These are phyloP conservation scores for Metarhizium anisopliae DNA, from an alignment of 2,329 filamentous ascomycete species.

Conservation along the genomic window DNA sequence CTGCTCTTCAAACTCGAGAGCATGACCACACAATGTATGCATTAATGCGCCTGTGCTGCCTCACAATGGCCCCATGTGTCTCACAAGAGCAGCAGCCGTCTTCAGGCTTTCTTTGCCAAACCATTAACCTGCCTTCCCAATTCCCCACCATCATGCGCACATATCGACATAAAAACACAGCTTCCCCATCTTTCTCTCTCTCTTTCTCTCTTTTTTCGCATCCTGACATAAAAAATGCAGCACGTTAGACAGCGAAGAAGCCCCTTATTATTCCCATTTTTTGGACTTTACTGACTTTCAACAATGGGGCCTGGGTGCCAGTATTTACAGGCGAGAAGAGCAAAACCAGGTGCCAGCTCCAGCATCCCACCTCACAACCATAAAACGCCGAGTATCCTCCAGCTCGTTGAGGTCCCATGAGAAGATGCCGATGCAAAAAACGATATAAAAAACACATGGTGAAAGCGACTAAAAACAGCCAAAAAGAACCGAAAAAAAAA, in stretches of 20 bases:
- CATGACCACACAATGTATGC: neutral
- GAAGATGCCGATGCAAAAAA: constrained; percentile 20
- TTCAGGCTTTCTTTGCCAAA: neutral
- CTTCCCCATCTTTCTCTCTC: neutral
- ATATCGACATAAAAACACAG: neutral
- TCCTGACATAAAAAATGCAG: neutral
- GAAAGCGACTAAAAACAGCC: neutral
- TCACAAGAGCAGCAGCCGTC: neutral
- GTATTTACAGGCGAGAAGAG: neutral
- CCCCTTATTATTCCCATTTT: neutral
- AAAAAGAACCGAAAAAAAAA: neutral
- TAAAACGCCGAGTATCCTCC: constrained; percentile 18
- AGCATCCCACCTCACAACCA: constrained; percentile 12
- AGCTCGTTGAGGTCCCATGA: constrained; percentile 11
- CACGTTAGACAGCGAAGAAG: neutral
- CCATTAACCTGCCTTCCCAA: neutral
- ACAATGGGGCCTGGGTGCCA: neutral
- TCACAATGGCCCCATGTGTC: neutral
- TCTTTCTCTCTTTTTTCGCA: neutral
- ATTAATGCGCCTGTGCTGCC: neutral
- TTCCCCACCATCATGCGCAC: neutral
- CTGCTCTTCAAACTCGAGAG: neutral
- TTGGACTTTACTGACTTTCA: neutral
- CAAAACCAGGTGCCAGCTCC: constrained; percentile 1
- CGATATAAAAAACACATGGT: neutral